Evolutionary conservation across 352 stramenopile species (phyloP).

Genomic region (Nothophytophthora sp.): DNA sequence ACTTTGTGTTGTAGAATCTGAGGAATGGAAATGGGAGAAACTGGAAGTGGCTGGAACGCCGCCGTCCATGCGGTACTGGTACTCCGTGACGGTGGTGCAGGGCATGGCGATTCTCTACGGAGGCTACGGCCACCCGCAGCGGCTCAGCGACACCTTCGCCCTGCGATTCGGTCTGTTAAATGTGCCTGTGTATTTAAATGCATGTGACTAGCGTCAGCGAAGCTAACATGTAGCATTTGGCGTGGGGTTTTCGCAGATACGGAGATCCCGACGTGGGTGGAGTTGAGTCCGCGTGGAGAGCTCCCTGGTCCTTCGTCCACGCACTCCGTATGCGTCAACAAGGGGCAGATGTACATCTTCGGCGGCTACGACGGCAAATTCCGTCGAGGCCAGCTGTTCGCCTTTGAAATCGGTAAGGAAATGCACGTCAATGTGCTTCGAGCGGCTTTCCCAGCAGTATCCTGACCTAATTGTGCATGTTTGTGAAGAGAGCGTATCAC

Average conservation of each 20-base stretch:
- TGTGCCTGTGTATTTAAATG: background rate
- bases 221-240: constrained; percentile 1
- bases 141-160: constrained; percentile 54
- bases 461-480: background rate
- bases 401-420: constrained; percentile 40
- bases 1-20: constrained; percentile 21
- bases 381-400: constrained; percentile 46
- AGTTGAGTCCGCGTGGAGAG: constrained; percentile 43
- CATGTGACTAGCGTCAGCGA: background rate
- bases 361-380: constrained; percentile 66
- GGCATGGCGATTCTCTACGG: constrained; percentile 53
- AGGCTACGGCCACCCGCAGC: constrained; percentile 52
- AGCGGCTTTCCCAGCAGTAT: background rate
- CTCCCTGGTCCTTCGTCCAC: constrained; percentile 48
- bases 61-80: constrained; percentile 68
- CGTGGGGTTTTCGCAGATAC: constrained; percentile 18
- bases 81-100: constrained; percentile 45
- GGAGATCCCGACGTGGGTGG: constrained; percentile 43
- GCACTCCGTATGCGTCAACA: constrained; percentile 53
- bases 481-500: constrained; percentile 26
- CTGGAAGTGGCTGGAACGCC: constrained; percentile 37
- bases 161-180: constrained; percentile 49
- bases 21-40: constrained; percentile 57
- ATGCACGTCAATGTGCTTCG: background rate
- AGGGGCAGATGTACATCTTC: constrained; percentile 60